phyloP scores from a whole-genome alignment of 31 red algal species.

The Porphyra umbilicalis region DNA sequence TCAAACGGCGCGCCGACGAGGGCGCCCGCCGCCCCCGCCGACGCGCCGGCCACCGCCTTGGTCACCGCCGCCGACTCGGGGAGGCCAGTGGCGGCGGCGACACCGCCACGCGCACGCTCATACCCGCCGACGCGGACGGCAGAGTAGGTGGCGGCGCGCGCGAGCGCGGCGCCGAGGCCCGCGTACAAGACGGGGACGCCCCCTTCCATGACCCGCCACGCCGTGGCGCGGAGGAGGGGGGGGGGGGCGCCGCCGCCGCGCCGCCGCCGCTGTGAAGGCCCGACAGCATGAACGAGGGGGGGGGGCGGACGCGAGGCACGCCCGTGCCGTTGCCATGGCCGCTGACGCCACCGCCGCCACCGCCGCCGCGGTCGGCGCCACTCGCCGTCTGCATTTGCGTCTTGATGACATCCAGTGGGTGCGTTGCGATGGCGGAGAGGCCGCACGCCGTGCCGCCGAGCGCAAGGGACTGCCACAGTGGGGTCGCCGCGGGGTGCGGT shows the following conservation, averaged over 20 bases:
- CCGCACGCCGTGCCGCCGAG: slow-evolving; percentile 39
- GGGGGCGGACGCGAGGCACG: background rate
- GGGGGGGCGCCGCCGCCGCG: background rate
- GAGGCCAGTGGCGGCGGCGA: slow-evolving; percentile 11
- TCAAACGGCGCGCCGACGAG: slow-evolving; percentile 79
- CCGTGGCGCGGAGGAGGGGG: slow-evolving; percentile 1
- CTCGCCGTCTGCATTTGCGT: slow-evolving; percentile 17
- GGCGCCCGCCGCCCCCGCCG: slow-evolving; percentile 36
- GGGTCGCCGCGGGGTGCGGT: background rate
- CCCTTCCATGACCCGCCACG: slow-evolving; percentile 47
- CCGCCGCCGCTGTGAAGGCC: background rate
- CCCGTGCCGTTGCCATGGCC: background rate
- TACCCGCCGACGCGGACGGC: slow-evolving; percentile 77
- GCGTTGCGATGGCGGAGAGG: slow-evolving; percentile 11
- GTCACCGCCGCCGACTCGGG: slow-evolving; percentile 24
- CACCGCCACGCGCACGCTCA: slow-evolving; percentile 54
- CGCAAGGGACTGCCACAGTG: slow-evolving; percentile 39
- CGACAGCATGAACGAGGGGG: background rate
- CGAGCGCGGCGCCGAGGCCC: slow-evolving; percentile 67
- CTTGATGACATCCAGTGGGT: slow-evolving; percentile 38
- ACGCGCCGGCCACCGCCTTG: slow-evolving; percentile 46
- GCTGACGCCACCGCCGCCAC: background rate
- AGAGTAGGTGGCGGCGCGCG: slow-evolving; percentile 73
- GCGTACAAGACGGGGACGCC: slow-evolving; percentile 59
- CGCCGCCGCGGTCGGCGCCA: background rate